These are phyloP conservation scores for Calonectria crousiana DNA, from an alignment of 2,329 filamentous ascomycete genomes.

Conservation along the genomic window DNA sequence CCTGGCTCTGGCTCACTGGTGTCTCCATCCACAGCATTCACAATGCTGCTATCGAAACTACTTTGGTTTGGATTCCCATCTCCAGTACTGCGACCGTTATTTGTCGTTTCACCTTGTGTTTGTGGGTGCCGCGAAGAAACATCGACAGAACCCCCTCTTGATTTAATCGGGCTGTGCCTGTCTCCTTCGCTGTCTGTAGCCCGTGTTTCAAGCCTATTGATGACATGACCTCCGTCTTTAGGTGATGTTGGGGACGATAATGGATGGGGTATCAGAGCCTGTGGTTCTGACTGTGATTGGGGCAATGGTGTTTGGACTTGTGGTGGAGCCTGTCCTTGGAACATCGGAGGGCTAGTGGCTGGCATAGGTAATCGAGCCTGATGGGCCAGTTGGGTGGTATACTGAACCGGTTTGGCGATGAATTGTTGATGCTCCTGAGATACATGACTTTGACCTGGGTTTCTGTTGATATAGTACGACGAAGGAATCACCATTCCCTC, in stretches of 20 bases:
- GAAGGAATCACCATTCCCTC: conserved; percentile 49
- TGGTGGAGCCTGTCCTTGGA: background rate
- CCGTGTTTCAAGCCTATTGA: background rate
- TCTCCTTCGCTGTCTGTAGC: background rate
- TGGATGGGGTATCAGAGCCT: background rate
- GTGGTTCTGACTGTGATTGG: background rate
- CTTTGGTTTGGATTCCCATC: conserved; percentile 24
- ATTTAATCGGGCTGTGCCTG: background rate
- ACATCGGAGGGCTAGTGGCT: background rate
- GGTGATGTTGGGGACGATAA: conserved; percentile 18
- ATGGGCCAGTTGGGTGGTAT: conserved; percentile 23
- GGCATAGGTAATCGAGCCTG: conserved; percentile 32
- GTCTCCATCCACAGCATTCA: background rate
- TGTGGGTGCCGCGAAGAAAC: conserved; percentile 8
- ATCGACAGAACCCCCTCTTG: conserved; percentile 3
- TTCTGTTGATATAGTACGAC: conserved; percentile 43
- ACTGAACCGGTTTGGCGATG: conserved; percentile 14
- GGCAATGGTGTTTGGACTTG: background rate
- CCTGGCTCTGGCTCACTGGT: background rate
- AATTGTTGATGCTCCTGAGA: conserved; percentile 28
- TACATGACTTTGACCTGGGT: conserved; percentile 27
- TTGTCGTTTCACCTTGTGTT: conserved; percentile 21
- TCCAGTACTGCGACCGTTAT: conserved; percentile 26
- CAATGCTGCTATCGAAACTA: background rate
- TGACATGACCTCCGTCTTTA: conserved; percentile 11